A percentile compares a stretch with the other conserved stretches of the same genome.
Conservation (phyloP, 2,329 filamentous ascomycete species). For the Ophiostoma himal-ulmi region DNA sequence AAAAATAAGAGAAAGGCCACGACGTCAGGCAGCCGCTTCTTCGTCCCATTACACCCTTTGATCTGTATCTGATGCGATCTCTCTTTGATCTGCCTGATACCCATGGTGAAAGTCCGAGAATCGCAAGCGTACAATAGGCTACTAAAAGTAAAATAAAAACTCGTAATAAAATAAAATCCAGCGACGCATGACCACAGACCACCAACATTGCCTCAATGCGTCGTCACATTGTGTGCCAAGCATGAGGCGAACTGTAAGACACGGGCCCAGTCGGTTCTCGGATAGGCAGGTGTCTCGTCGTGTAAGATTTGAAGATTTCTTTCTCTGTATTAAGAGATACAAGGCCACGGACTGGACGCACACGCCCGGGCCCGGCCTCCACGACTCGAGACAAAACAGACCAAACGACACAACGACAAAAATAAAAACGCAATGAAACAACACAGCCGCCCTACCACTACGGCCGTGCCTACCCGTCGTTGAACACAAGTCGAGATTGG, state of each 20-base stretch:
- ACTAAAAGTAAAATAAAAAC: neutral
- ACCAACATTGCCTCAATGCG: neutral
- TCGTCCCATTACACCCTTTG: neutral
- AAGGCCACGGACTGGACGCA: neutral
- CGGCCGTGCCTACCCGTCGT: neutral
- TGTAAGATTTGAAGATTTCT: neutral
- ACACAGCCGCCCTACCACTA: constrained; percentile 1
- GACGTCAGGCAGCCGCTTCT: neutral
- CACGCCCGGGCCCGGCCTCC: neutral
- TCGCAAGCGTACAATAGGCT: neutral
- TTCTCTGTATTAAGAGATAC: neutral
- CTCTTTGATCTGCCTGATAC: neutral
- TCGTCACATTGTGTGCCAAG: neutral
- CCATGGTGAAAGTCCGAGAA: neutral
- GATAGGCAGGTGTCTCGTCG: constrained; percentile 5
- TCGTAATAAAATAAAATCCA: neutral
- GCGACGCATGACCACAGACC: neutral
- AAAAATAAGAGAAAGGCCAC: too few relatives aligned
- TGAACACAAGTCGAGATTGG: neutral
- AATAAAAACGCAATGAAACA: constrained; percentile 6
- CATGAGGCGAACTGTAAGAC: neutral
- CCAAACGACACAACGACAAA: too few relatives aligned
- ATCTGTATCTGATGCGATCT: neutral
- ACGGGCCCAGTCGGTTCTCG: constrained; percentile 1
- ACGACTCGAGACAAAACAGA: neutral